These are phyloP conservation scores for Exserohilum rostratum DNA, from an alignment of 2,329 filamentous ascomycete genomes.

Conservation along the genomic window DNA sequence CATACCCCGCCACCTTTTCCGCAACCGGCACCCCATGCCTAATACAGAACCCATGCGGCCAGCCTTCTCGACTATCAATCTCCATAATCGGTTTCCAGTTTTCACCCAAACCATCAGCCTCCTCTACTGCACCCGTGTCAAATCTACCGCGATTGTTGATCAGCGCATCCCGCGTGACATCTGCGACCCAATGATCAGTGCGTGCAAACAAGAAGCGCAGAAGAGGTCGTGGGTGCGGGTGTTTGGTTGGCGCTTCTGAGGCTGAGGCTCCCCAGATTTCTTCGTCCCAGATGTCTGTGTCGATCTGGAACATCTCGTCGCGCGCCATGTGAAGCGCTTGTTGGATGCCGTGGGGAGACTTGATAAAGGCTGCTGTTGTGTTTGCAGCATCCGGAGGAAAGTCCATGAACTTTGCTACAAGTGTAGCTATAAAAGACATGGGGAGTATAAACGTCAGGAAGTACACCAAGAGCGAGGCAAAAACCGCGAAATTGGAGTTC, in stretches of 20 bases:
- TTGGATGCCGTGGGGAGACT: constrained; percentile 55
- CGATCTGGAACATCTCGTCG: constrained; percentile 64
- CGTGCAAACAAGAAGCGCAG: constrained; percentile 65
- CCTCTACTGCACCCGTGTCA: constrained; percentile 20
- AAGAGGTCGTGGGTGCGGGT: constrained; percentile 49
- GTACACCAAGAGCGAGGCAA: constrained; percentile 48
- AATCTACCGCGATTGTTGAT: constrained; percentile 43
- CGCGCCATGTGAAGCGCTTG: constrained; percentile 65
- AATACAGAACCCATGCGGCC: constrained; percentile 67
- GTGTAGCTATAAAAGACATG: constrained; percentile 42
- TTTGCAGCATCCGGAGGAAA: constrained; percentile 53
- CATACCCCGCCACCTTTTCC: constrained; percentile 56
- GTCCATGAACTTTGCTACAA: constrained; percentile 53
- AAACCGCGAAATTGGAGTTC: constrained; percentile 32
- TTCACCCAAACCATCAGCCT: constrained; percentile 31
- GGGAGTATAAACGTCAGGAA: constrained; percentile 54
- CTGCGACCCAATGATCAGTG: constrained; percentile 67
- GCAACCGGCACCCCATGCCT: constrained; percentile 57
- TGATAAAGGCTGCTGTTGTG: constrained; percentile 59
- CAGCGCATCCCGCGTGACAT: constrained; percentile 62
- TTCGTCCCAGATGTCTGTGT: constrained; percentile 62
- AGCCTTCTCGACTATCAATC: constrained; percentile 59
- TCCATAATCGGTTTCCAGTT: constrained; percentile 59
- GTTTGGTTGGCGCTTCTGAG: constrained; percentile 18
- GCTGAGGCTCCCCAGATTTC: constrained; percentile 63